Conservation (phyloP, 2,329 filamentous ascomycete genomes). For the Monosporascus sp. region DNA sequence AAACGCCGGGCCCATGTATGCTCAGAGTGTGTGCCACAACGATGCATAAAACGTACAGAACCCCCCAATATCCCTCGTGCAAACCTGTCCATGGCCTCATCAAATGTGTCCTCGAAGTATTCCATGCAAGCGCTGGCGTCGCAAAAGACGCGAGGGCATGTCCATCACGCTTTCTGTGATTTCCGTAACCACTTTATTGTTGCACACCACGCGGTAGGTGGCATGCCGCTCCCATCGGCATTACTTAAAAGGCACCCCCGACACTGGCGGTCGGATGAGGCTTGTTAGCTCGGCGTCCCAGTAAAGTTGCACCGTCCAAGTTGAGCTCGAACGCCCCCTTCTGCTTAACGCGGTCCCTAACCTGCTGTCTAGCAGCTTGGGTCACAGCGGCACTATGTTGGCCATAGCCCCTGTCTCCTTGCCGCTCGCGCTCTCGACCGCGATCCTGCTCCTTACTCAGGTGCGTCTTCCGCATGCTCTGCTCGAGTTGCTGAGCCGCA, state of each 20-base stretch:
- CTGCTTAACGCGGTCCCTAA: slow-evolving; percentile 59
- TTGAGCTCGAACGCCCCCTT: slow-evolving; percentile 88
- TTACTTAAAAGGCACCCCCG: slow-evolving; percentile 24
- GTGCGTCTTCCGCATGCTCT: slow-evolving; percentile 80
- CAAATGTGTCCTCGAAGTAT: slow-evolving; percentile 4
- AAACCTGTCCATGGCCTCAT: slow-evolving; percentile 15
- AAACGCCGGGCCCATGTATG: slow-evolving; percentile 19
- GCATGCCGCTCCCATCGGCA: background rate
- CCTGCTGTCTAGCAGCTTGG: slow-evolving; percentile 76
- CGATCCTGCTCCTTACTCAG: slow-evolving; percentile 51
- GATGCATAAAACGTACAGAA: slow-evolving; percentile 13
- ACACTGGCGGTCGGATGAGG: slow-evolving; percentile 36
- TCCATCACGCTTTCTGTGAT: background rate
- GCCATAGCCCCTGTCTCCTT: slow-evolving; percentile 61
- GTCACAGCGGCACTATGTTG: slow-evolving; percentile 84
- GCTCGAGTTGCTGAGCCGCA: slow-evolving; percentile 66
- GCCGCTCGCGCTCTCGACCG: slow-evolving; percentile 45
- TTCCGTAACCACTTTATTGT: background rate
- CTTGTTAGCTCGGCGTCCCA: slow-evolving; percentile 65
- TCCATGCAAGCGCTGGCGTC: slow-evolving; percentile 9
- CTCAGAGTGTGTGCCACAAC: slow-evolving; percentile 15
- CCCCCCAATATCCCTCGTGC: slow-evolving; percentile 21
- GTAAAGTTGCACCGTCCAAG: slow-evolving; percentile 81
- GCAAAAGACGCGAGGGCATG: background rate
- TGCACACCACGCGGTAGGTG: slow-evolving; percentile 3